Conservation (phyloP, 306 rosid genomes). For the Astragalus membranaceus region DNA sequence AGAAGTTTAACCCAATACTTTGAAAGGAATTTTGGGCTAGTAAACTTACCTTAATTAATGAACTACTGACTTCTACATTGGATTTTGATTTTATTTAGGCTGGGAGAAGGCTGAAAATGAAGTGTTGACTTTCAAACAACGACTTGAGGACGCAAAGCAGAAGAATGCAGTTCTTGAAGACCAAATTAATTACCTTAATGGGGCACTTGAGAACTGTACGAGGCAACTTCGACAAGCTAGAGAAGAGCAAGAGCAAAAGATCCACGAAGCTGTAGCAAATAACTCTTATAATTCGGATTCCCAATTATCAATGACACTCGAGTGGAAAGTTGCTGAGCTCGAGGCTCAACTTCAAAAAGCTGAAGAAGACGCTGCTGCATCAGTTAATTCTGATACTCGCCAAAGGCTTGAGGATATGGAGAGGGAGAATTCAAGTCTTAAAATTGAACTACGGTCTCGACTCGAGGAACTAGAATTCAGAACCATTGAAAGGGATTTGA, state of each 20-base stretch:
- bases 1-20: neutral
- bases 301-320: slow-evolving; percentile 42
- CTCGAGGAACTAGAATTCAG: slow-evolving; percentile 45
- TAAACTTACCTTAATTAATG: neutral
- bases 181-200: slow-evolving; percentile 66
- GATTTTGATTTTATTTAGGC: slow-evolving; percentile 36
- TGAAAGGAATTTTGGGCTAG: neutral
- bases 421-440: slow-evolving; percentile 51
- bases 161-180: slow-evolving; percentile 56
- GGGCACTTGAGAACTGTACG: slow-evolving; percentile 64
- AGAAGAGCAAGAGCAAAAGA: slow-evolving; percentile 59
- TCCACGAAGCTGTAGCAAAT: slow-evolving; percentile 35
- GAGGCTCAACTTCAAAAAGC: slow-evolving; percentile 48
- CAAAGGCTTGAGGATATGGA: slow-evolving; percentile 39
- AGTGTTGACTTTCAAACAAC: slow-evolving; percentile 42
- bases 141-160: slow-evolving; percentile 52
- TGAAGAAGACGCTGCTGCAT: slow-evolving; percentile 41
- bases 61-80: neutral
- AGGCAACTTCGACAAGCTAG: slow-evolving; percentile 75
- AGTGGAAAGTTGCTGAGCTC: slow-evolving; percentile 48
- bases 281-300: slow-evolving; percentile 51
- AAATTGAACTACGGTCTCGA: slow-evolving; percentile 48
- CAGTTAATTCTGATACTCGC: slow-evolving; percentile 31
- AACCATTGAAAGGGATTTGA: slow-evolving; percentile 60
- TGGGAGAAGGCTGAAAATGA: slow-evolving; percentile 88